Base-by-base conservation (phyloP, 768 basidiomycete species). In the Psilocybe cyanescens region DNA sequence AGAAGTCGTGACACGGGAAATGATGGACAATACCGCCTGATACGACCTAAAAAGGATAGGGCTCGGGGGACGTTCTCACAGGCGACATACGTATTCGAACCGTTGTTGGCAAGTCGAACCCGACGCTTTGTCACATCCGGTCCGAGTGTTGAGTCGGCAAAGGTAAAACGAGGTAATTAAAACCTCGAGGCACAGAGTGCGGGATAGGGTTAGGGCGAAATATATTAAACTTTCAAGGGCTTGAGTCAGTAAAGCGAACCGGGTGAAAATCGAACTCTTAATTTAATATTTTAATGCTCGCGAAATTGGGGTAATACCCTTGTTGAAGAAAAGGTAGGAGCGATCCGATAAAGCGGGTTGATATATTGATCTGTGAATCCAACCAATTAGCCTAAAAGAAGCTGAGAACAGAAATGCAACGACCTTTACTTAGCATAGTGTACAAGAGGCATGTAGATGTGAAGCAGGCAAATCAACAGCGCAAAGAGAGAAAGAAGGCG, bases 101-200 rank as follows among this genome's bases (percentile, higher is more conserved):
- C 55, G 44, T 51, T 49, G 39, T 58, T 51, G 33, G 66, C 14
- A 67, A 54, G 50, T 64, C 29, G 46, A 60, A 53, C 39, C 66
- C 66, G 59, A 62, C 50, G 12, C 8, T 31, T 49, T 37, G 37
- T 64, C 55, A 60, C 41, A 35, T 37, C 33, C 28, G 12, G 37
- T 41, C 39, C 45, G 29, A 49, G 49, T 14, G 11, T 17, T n/a
- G 45, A 33, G 47, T 48, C 19, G 2, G 24, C 24, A 24, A 47
- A 24, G 24, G 24, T 24, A 24, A 24, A 24, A 24, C 24, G 57
- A 51, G 51, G 11, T 47, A 30, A 31, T 64, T 30, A 46, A 44
- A 47, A 44, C 55, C 17, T 55, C 37, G 50, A 56, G 54, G 55
- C 45, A 17, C 39, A 45, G 39, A 12, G 3, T 14, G n/a, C 51